phyloP scores from a whole-genome alignment of 2,329 filamentous ascomycete species.

The Cladophialophora chaetospira region DNA sequence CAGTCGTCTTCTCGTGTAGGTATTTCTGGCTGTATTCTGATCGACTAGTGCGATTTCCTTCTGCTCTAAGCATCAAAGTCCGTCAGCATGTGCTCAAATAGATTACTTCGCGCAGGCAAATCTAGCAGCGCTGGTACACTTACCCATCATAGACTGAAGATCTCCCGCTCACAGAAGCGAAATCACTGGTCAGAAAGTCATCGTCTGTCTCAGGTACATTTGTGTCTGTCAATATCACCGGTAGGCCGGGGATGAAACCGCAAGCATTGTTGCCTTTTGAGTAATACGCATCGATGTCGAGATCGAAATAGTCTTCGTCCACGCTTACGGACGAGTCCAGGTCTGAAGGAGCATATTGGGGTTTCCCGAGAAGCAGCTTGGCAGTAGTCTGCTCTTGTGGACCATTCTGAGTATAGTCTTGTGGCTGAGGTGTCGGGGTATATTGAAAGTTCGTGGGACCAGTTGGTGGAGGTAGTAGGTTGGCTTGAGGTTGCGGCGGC shows the following conservation, averaged over 20 bases:
- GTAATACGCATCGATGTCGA: constrained; percentile 32
- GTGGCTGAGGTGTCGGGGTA: background rate
- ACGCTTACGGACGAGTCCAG: constrained; percentile 25
- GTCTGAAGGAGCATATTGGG: constrained; percentile 27
- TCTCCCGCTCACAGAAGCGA: constrained; percentile 26
- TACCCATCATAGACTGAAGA: constrained; percentile 25
- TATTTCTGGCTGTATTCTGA: constrained; percentile 31
- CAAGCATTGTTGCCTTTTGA: constrained; percentile 33
- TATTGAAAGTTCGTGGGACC: constrained; percentile 13
- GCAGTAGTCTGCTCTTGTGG: constrained; percentile 25
- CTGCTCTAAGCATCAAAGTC: constrained; percentile 5
- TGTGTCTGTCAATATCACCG: constrained; percentile 30
- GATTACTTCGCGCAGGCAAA: no score
- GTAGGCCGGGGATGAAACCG: constrained; percentile 31
- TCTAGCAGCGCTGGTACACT: no score
- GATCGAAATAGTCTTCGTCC: constrained; percentile 32
- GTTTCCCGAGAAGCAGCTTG: constrained; percentile 25
- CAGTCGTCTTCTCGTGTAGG: constrained; percentile 30
- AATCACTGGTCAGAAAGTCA: constrained; percentile 28
- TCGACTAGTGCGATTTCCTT: constrained; percentile 20
- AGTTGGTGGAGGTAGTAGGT: background rate
- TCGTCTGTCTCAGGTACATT: constrained; percentile 29
- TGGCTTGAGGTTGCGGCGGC: constrained; percentile 9
- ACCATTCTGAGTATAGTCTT: constrained; percentile 16
- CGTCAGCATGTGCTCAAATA: background rate